Base-by-base conservation (phyloP, 768 basidiomycete species). In the Mycena rosella region DNA sequence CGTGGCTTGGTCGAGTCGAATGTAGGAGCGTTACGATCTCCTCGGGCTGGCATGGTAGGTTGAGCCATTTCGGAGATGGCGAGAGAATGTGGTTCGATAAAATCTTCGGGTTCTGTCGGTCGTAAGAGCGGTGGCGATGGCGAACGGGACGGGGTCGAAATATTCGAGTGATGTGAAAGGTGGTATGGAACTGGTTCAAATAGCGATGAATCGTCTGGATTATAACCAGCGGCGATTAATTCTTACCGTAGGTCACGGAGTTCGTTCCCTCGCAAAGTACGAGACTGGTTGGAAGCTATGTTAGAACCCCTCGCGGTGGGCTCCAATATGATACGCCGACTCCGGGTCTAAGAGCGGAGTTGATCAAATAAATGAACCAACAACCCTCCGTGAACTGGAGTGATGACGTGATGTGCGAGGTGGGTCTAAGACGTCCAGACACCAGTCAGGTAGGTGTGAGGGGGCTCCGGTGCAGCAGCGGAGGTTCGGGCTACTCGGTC, bases 231-330 rank as follows among this genome's bases (percentile, higher is more conserved):
- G 38, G 4, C 17, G 38, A 40, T 40, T 4, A 40, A 15, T 18
- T 40, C 38, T 13, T 15, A 15, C 5, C 38, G 38, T 3, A 40
- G 38, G 17, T 13, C 14, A 8, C 38, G 38, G 38, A 13, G 38
- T 15, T 13, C 14, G 38, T 40, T 40, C 11, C 14, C 11, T 4
- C 38, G 38, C 4, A 45, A 22, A 13, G 5, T 62, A 54, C 45
- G 40, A 52, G 55, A 10, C 22, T 54, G 49, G 66, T 45, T 54
- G 59, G 61, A 63, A 52, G 30, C 60, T 30, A 49, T 63, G 55
- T 14, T 38, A 15, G 42, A 27, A 63, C 38, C 67, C 67, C 67
- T 63, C 61, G 67, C 67, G 55, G 64, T 63, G 72, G 69, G 49
- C 71, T 68, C 59, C 55, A 47, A 56, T 52, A 65, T 64, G 63